These are phyloP conservation scores for Silene latifolia DNA, from an alignment of 148 eudicot genomes.

Conservation along the genomic window DNA sequence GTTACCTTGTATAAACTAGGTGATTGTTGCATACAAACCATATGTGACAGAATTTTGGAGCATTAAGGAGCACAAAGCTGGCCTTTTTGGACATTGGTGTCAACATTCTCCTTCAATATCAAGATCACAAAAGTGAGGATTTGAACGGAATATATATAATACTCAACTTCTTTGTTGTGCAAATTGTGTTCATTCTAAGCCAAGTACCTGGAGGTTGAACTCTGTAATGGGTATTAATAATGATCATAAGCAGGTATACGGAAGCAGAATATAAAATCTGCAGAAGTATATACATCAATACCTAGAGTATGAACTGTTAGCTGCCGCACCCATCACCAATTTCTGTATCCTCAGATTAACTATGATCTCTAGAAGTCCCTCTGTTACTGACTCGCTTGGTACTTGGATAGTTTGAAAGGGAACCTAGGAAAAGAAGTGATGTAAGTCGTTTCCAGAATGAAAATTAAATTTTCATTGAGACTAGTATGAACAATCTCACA, in stretches of 20 bases:
- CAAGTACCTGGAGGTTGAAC: neutral
- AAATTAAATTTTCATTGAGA: neutral
- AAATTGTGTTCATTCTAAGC: neutral
- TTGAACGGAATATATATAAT: neutral
- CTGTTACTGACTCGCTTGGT: slow-evolving; percentile 1
- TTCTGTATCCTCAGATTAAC: neutral
- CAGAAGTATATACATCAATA: neutral
- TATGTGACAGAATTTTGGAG: slow-evolving; percentile 17
- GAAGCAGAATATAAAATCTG: neutral
- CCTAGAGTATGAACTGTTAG: slow-evolving; percentile 14
- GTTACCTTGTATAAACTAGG: slow-evolving; percentile 2
- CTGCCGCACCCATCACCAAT: slow-evolving; percentile 21
- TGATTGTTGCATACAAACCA: slow-evolving; percentile 17
- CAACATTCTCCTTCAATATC: neutral
- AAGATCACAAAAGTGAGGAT: neutral
- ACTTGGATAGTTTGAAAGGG: slow-evolving; percentile 1
- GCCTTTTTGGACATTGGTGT: slow-evolving; percentile 9
- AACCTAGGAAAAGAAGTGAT: slow-evolving; percentile 7
- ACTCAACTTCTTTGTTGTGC: neutral
- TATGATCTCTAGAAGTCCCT: slow-evolving; percentile 11
- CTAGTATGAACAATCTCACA: neutral
- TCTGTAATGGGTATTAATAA: neutral
- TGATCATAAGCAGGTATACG: neutral
- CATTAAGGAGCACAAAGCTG: slow-evolving; percentile 3
- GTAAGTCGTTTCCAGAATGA: neutral